Evolutionary conservation across 176 grass and related monocot species (phyloP), one percentile per base, ranked within the genome.

Genomic region (Lolium perenne): DNA sequence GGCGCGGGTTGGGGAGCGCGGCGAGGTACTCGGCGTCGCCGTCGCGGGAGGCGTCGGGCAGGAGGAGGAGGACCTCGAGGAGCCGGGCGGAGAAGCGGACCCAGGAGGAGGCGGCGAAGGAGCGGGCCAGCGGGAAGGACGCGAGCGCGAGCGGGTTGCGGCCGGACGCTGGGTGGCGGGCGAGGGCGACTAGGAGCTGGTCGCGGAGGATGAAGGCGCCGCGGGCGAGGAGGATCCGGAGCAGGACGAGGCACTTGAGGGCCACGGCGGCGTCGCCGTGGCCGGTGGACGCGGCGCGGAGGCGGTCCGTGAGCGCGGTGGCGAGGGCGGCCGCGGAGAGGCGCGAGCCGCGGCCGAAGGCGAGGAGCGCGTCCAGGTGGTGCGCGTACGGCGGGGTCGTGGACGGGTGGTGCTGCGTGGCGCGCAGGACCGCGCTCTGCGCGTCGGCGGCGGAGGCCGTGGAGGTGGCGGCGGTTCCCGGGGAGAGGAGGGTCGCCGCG

Each of bases 201-300:
- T 97, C 95, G 55, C 90, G 93, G 58, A 98, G 87, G 85, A 95
- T 98, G 91, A 98, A 98, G 10, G 91, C 70, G 22, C 93, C 93
- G 12, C 75, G 80, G 51, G 64, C 60, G 67, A 98, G 87, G 58
- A 97, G 93, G 25, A 87, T 16, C 51, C 92, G 57, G 82, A 98
- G 82, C 41, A 80, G 43, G 15, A 98, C 85, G 60, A 98, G 95
- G 65, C 87, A 95, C 86, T 98, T 98, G 82, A 98, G 85, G 0
- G 93, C 93, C 18, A 95, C 95, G 32, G 89, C 48, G 38, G 95
- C 83, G 87, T 98, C 84, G 0, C 88, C 87, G 8, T 90, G 61
- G 2, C 89, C 92, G 46, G 81, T 54, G 0, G 92, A 23, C 47
- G 91, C 81, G 12, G 87, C 85, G 58, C 64, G 91, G 12, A 98